Conservation (phyloP, 176 grass and related monocot genomes). For the Calamus simplicifolius region DNA sequence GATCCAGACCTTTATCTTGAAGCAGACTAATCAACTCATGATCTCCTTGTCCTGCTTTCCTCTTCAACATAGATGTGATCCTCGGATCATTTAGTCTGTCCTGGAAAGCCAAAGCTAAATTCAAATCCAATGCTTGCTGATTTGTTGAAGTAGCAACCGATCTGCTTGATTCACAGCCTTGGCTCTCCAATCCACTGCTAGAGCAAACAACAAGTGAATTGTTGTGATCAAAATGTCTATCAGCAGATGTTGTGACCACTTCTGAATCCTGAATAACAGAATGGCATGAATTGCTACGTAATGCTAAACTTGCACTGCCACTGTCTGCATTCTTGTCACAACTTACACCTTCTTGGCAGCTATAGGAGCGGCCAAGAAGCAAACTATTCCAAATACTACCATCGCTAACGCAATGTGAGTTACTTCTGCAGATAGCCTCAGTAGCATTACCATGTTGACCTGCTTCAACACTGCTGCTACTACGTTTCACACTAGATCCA, state of each 20-base stretch:
- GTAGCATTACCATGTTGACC: conserved; percentile 54
- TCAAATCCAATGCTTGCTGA: conserved; percentile 73
- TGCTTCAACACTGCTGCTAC: conserved; percentile 88
- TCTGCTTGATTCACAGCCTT: conserved; percentile 62
- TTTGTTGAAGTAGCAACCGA: conserved; percentile 49
- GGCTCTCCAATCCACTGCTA: conserved; percentile 65
- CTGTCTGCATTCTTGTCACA: conserved; percentile 75
- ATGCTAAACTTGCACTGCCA: conserved; percentile 62
- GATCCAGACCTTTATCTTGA: conserved; percentile 93
- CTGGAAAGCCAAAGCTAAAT: conserved; percentile 77
- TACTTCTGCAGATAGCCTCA: conserved; percentile 68
- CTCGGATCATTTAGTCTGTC: conserved; percentile 89
- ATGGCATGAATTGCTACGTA: conserved; percentile 85
- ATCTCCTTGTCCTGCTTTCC: conserved; percentile 68
- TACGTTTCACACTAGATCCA: conserved; percentile 95
- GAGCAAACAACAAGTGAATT: conserved; percentile 55
- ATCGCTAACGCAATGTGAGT: conserved; percentile 42
- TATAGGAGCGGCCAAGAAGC: conserved; percentile 81
- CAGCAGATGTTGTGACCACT: conserved; percentile 30
- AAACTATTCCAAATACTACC: conserved; percentile 50
- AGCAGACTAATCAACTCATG: conserved; percentile 88
- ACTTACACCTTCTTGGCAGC: conserved; percentile 84
- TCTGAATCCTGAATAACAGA: conserved; percentile 86
- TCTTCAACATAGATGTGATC: conserved; percentile 97
- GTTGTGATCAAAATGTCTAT: conserved; percentile 44